Percentiles rank a stretch among this genome's conserved stretches.
phyloP scores from a whole-genome alignment of 2,329 filamentous ascomycete species.

The Spiromastix sp. region DNA sequence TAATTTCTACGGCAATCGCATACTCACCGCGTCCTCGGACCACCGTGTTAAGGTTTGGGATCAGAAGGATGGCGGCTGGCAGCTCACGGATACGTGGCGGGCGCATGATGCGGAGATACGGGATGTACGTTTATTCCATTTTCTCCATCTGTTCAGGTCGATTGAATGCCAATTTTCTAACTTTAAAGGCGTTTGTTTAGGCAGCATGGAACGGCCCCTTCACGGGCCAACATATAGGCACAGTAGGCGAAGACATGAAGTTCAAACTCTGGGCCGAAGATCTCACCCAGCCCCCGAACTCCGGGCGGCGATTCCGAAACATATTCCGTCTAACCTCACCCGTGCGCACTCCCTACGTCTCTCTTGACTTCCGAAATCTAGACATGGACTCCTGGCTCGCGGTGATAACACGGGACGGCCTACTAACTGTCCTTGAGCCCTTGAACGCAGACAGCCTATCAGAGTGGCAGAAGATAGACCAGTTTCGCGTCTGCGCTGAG shows the following conservation, averaged over 20 bases:
- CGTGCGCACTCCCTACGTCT: slow-evolving; percentile 61
- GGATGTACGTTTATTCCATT: slow-evolving; percentile 65
- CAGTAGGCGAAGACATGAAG: slow-evolving; percentile 78
- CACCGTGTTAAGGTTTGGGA: slow-evolving; percentile 90
- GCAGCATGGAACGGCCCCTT: slow-evolving; percentile 90
- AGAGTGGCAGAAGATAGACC: slow-evolving; percentile 65
- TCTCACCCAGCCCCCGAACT: slow-evolving; percentile 60
- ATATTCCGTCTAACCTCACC: slow-evolving; percentile 52
- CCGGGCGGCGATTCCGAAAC: slow-evolving; percentile 69
- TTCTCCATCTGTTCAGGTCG: too few relatives aligned
- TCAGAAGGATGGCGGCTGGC: slow-evolving; percentile 63
- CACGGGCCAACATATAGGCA: slow-evolving; percentile 78
- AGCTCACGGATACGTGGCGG: slow-evolving; percentile 74
- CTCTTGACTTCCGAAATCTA: slow-evolving; percentile 77
- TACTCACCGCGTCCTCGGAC: slow-evolving; percentile 83
- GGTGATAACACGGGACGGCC: slow-evolving; percentile 71
- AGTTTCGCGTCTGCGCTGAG: slow-evolving; percentile 60
- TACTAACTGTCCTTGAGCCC: slow-evolving; percentile 72
- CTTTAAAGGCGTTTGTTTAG: too few relatives aligned
- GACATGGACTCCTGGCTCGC: slow-evolving; percentile 77
- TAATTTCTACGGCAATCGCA: slow-evolving; percentile 85
- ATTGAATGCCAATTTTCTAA: too few relatives aligned
- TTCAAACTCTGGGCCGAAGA: slow-evolving; percentile 93
- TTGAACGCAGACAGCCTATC: slow-evolving; percentile 71
- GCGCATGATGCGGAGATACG: slow-evolving; percentile 85